Base-by-base conservation (phyloP, 2,329 filamentous ascomycete genomes). In the Ascochyta viciae-villosae region DNA sequence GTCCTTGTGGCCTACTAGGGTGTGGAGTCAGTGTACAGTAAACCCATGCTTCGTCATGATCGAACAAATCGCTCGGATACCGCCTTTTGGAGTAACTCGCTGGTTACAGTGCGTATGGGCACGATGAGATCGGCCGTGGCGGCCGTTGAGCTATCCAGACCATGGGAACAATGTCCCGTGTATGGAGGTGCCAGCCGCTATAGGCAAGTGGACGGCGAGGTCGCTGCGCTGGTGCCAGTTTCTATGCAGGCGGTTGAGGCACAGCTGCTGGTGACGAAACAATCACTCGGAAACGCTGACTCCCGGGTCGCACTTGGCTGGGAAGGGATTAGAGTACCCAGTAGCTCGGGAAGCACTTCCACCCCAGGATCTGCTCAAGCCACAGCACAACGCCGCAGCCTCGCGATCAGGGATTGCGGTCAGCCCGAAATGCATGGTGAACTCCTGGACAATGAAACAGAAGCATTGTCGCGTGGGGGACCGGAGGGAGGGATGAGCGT, bases 121-220 rank as follows among this genome's bases (percentile, higher is more conserved):
- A 57, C 43, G 58, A 59, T 44, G 42, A 57, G 58, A 61, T 60
- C 52, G 63, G 40, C 57, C 44, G 60, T 59, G 64, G 64, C 61
- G 59, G 52, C 66, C 64, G 65, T 67, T 71, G 60, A 52, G 52
- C 46, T 26, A 38, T 53, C 59, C 54, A 57, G 55, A 58, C 61
- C 43, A 60, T 51, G 54, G 50, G 50, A 54, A 13, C 6, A 31
- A 13, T 31, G 29, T 50, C 47, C 53, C 41, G 13, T 42, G 43
- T 34, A 44, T 39, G 43, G 42, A n/a, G 13, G 51, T 39, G 56
- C 50, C 49, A 60, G 50, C 57, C 38, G 55, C 26, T 54, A 16
- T 38, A 40, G 56, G 54, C 22, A 57, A 53, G 57, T 60, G 62
- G 55, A 66, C 64, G 66, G 65, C 62, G 64, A 66, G 53, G 61